A percentile compares a stretch with the other conserved stretches of the same genome.
These are phyloP conservation scores for Tuber brumale DNA, from an alignment of 495 filamentous ascomycete genomes.

Conservation along the genomic window DNA sequence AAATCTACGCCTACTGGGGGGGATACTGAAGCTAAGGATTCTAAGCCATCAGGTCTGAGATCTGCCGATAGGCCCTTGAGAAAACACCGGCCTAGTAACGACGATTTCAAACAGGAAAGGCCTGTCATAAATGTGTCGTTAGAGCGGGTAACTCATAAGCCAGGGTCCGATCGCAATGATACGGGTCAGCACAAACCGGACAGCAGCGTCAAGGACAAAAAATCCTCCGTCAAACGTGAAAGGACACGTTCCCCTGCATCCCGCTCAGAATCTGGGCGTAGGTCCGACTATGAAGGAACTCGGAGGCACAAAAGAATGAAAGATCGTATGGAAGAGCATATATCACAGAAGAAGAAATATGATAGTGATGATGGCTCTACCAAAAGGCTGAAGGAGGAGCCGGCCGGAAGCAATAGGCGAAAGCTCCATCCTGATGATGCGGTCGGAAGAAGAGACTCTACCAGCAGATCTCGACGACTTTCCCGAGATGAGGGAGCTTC, in stretches of 20 bases:
- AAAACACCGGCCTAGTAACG: conserved; percentile 21
- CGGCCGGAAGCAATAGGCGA: conserved; percentile 9
- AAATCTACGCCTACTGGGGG: conserved; percentile 28
- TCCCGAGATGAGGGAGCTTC: background rate
- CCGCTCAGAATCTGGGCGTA: conserved; percentile 32
- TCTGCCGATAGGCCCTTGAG: conserved; percentile 15
- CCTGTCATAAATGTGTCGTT: conserved; percentile 8
- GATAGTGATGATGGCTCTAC: conserved; percentile 28
- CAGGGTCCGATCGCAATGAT: conserved; percentile 24
- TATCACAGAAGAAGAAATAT: conserved; percentile 21
- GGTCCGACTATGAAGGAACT: conserved; percentile 19
- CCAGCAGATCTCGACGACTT: conserved; percentile 16
- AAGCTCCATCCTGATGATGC: conserved; percentile 25
- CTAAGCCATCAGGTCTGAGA: background rate
- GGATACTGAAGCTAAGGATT: conserved; percentile 25
- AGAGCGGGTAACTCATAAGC: conserved; percentile 21
- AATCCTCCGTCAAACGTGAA: conserved; percentile 23
- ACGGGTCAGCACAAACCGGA: conserved; percentile 27
- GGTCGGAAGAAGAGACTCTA: conserved; percentile 11
- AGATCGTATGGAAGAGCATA: conserved; percentile 7
- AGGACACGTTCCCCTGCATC: conserved; percentile 31
- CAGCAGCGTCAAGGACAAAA: conserved; percentile 29
- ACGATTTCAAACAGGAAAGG: conserved; percentile 22
- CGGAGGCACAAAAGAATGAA: conserved; percentile 26
- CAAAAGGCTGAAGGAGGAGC: conserved; percentile 30